Evolutionary conservation across 805 yeast genomes (phyloP).

Genomic region (Kazachstania martiniae): DNA sequence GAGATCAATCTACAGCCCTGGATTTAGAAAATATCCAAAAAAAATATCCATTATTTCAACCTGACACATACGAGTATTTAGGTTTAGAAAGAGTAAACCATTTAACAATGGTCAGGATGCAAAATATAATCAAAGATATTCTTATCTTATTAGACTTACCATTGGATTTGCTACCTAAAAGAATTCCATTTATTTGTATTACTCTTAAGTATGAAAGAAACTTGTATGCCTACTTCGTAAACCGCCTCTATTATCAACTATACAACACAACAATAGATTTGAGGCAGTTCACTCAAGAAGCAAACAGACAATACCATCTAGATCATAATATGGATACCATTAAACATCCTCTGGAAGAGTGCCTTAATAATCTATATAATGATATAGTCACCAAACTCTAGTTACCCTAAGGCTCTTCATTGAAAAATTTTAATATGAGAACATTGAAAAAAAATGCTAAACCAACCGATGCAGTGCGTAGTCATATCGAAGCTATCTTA

Average conservation of each 20-base stretch:
- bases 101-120: conserved; percentile 23
- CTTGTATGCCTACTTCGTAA: conserved; percentile 24
- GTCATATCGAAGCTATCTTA: too few species aligned
- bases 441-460: too few species aligned
- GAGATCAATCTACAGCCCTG: too few species aligned
- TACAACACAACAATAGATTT: conserved; percentile 19
- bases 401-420: too few species aligned
- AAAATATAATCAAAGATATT: conserved; percentile 28
- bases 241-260: conserved; percentile 24
- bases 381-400: conserved; percentile 4
- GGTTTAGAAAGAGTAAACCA: conserved; percentile 20
- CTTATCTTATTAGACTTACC: conserved; percentile 26
- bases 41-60: neutral
- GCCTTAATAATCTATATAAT: conserved; percentile 22
- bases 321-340: conserved; percentile 12
- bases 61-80: conserved; percentile 3
- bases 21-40: conserved; percentile 1
- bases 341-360: conserved; percentile 17
- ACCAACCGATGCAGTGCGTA: too few species aligned
- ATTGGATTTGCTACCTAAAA: conserved; percentile 17
- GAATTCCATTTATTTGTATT: conserved; percentile 20
- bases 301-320: conserved; percentile 13
- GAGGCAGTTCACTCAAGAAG: conserved; percentile 13
- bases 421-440: too few species aligned
- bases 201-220: conserved; percentile 21